Evolutionary conservation across 208 protist species (phyloP).

Genomic region (Crithidia fasciculata): DNA sequence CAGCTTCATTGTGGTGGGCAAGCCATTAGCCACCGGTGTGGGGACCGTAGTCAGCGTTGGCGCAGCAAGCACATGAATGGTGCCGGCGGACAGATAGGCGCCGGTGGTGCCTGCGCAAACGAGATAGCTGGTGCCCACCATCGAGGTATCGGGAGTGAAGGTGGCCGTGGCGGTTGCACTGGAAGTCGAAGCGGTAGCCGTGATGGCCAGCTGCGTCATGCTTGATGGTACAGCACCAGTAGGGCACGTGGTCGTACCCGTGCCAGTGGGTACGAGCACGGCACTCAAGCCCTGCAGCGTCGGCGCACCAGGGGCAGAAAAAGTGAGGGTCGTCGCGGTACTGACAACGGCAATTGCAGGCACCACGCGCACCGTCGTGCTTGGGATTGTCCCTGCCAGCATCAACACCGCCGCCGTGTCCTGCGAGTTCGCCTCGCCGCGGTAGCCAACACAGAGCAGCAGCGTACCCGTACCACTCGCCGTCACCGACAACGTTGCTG

Average conservation of each 20-base stretch:
- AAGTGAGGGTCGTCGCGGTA: constrained; percentile 40
- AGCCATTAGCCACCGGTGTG: constrained; percentile 19
- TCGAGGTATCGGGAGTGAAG: constrained; percentile 24
- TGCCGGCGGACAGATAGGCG: constrained; percentile 36
- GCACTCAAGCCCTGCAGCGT: constrained; percentile 36
- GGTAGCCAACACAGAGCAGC: constrained; percentile 63
- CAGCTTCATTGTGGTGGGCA: constrained; percentile 46
- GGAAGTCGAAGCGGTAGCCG: neutral
- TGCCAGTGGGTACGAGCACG: constrained; percentile 19
- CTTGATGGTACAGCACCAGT: constrained; percentile 2
- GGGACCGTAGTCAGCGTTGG: constrained; percentile 31
- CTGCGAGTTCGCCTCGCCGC: constrained; percentile 33
- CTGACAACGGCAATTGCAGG: constrained; percentile 40
- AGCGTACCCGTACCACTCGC: constrained; percentile 26
- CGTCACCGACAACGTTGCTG: constrained; percentile 30
- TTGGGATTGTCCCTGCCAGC: constrained; percentile 24
- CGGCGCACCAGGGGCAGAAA: constrained; percentile 42
- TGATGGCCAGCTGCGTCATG: constrained; percentile 24
- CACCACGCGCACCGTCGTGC: constrained; percentile 20
- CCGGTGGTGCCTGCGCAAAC: constrained; percentile 40
- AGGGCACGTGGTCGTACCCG: constrained; percentile 8
- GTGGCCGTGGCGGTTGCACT: constrained; percentile 23
- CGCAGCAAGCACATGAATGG: constrained; percentile 31
- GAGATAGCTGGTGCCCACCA: constrained; percentile 26
- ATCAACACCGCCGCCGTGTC: constrained; percentile 31